Evolutionary conservation across 768 basidiomycete species (phyloP).

Genomic region (Kwoniella sp.): DNA sequence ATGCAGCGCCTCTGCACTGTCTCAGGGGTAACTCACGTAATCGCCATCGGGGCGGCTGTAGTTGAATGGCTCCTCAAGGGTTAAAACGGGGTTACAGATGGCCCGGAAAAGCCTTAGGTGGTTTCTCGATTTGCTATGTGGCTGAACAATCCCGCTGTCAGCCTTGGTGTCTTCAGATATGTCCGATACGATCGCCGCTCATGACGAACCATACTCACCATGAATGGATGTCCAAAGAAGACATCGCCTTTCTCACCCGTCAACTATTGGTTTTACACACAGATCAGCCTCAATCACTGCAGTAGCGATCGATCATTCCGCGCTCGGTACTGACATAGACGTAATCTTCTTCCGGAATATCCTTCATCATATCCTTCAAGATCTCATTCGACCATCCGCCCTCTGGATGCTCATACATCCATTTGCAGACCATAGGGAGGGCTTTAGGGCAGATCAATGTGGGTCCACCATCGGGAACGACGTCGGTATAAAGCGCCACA

Average conservation of each 20-base stretch:
- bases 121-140: neutral
- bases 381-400: neutral
- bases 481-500: neutral
- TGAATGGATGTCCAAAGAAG: neutral
- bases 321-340: neutral
- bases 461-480: neutral
- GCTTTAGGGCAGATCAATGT: conserved; percentile 1
- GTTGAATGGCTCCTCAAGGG: neutral
- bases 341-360: neutral
- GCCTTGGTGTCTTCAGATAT: no score
- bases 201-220: neutral
- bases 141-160: neutral
- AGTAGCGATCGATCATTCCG: neutral
- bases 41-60: neutral
- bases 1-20: no score
- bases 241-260: neutral
- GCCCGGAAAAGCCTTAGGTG: neutral
- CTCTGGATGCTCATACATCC: neutral
- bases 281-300: neutral
- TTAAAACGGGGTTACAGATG: neutral
- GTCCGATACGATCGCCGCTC: no score
- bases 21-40: neutral
- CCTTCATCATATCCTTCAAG: neutral
- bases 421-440: neutral
- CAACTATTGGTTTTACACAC: neutral